A percentile compares a stretch with the other conserved stretches of the same genome.
Conservation (phyloP, 2,329 filamentous ascomycete genomes). For the Venturia asperata region DNA sequence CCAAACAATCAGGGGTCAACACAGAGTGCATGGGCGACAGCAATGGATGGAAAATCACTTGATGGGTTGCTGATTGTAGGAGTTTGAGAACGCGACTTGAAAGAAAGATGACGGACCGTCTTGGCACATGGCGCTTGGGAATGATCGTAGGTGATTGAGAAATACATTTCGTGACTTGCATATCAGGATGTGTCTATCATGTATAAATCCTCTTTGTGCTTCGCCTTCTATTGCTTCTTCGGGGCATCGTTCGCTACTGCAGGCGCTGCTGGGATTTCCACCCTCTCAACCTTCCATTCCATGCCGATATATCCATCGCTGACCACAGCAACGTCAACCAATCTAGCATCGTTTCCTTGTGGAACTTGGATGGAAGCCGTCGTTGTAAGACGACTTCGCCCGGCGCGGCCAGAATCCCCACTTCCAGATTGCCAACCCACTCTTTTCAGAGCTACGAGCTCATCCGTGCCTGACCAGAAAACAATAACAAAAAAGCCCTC, state of each 20-base stretch:
- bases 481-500: conserved; percentile 89
- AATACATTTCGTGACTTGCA: neutral
- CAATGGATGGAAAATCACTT: no score
- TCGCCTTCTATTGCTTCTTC: conserved; percentile 11
- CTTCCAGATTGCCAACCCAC: conserved; percentile 59
- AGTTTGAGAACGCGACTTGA: no score
- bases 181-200: no score
- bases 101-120: no score
- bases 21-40: no score
- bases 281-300: conserved; percentile 49
- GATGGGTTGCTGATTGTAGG: no score
- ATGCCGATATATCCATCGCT: conserved; percentile 87
- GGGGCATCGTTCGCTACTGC: neutral
- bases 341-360: conserved; percentile 46
- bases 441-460: conserved; percentile 80
- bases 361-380: conserved; percentile 57
- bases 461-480: conserved; percentile 58
- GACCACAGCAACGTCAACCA: conserved; percentile 65
- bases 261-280: conserved; percentile 43
- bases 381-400: conserved; percentile 41
- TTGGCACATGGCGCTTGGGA: no score
- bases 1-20: no score
- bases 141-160: neutral
- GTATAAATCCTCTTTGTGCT: neutral
- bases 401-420: conserved; percentile 1